Evolutionary conservation across 2,329 filamentous ascomycete species (phyloP).

Genomic region (Penicillium sp.): DNA sequence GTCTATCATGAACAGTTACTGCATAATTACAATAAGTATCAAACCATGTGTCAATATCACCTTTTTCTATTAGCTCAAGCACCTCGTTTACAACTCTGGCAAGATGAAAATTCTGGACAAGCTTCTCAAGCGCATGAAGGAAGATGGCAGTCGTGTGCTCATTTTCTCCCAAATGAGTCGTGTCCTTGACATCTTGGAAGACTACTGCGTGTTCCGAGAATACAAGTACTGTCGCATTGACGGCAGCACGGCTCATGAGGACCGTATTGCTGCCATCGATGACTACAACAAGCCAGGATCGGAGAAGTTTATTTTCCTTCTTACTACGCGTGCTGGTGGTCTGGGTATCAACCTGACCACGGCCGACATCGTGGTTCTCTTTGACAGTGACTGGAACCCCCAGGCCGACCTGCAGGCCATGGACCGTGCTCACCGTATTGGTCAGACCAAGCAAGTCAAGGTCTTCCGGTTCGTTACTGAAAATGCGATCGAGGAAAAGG

Average conservation of each 20-base stretch:
- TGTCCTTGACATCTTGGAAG: constrained; percentile 92
- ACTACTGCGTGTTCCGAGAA: constrained; percentile 94
- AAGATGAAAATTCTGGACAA: constrained; percentile 98
- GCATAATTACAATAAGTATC: too few relatives aligned
- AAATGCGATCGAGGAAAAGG: constrained; percentile 98
- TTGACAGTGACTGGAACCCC: constrained; percentile 98
- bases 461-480: constrained; percentile 98
- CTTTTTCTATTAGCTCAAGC: too few relatives aligned
- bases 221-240: constrained; percentile 98
- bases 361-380: constrained; percentile 94
- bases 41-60: too few relatives aligned
- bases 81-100: constrained; percentile 87
- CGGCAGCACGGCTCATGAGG: constrained; percentile 93
- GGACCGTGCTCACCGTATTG: constrained; percentile 98
- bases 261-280: constrained; percentile 95
- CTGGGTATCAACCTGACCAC: constrained; percentile 94
- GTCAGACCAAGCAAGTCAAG: constrained; percentile 95
- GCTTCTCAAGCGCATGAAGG: constrained; percentile 78
- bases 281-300: constrained; percentile 96
- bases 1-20: too few relatives aligned
- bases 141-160: constrained; percentile 88
- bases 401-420: constrained; percentile 98
- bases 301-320: constrained; percentile 93
- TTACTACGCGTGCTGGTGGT: constrained; percentile 94
- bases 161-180: constrained; percentile 99